Evolutionary conservation across 495 filamentous ascomycete genomes (phyloP), one percentile per base, ranked within the genome.

Genomic region (Aspergillus haitiensis): DNA sequence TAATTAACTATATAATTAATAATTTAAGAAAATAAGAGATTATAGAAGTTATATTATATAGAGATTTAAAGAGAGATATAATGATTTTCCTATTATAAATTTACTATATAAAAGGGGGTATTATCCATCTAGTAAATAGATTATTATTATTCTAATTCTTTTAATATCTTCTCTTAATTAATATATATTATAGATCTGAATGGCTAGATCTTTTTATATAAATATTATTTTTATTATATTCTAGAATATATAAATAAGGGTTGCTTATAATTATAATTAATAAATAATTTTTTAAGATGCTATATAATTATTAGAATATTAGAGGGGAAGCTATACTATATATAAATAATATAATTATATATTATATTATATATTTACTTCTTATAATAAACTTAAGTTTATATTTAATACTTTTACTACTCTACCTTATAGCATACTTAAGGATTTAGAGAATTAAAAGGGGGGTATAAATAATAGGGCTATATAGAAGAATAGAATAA

Each of bases 341-440:
- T 50, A 50, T 50, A 21, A 50, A 50, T 50, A 50, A 50, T 18
- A 50, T 21, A 50, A 50, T 21, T 27, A 50, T 40, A n/a, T n/a
- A n/a, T n/a, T n/a, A n/a, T 40, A 1, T 40, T 40, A 9, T 40
- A 40, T 40, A 9, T 40, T 40, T 40, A 40, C 13, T n/a, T n/a
- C n/a, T n/a, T n/a, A n/a, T n/a, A n/a, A n/a, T 40, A 40, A 40
- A 40, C 13, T 9, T 40, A 40, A 40, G 13, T 40, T 9, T 9
- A 40, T n/a, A n/a, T n/a, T n/a, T n/a, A n/a, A n/a, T n/a, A n/a
- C n/a, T n/a, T n/a, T n/a, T n/a, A n/a, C n/a, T n/a, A n/a, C n/a
- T n/a, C n/a, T n/a, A n/a, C n/a, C n/a, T n/a, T n/a, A n/a, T n/a
- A n/a, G n/a, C n/a, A n/a, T n/a, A n/a, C n/a, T n/a, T n/a, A n/a